Evolutionary conservation across 306 rosid species (phyloP), one percentile per base, ranked within the genome.

Genomic region (Cicer bijugum): DNA sequence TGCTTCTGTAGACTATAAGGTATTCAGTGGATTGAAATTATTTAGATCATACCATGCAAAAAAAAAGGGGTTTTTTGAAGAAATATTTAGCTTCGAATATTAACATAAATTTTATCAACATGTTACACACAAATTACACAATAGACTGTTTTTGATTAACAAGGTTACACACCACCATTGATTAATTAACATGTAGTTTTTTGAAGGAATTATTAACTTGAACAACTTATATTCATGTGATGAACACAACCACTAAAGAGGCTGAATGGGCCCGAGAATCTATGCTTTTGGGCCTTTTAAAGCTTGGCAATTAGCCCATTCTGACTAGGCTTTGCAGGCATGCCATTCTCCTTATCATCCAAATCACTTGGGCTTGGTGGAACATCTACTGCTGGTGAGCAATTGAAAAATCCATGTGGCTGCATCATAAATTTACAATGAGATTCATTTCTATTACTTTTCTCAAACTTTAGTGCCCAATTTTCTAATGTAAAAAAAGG

Each of bases 321-420:
- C 79, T 69, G 92, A 57, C 67, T 69, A 40, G 92, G 86, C 83
- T 88, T 91, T 19, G 82, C 53, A 6, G 88, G 62, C 12, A 91
- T 44, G 46, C 69, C 92, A 78, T 69, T 81, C 45, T 91, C 93
- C 65, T 87, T 88, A 14, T 85, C 85, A 42, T 90, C 97, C 85
- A 79, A 73, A 66, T 91, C 97, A 67, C 82, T 23, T 40, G 74
- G 38, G 69, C 78, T 82, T 3, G 93, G 96, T 9, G 93, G 96
- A 56, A 88, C 93, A 50, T 90, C 96, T 62, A 88, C 81, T 0
- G 96, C 96, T 3, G 93, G 85, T 1, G 96, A 90, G 85, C 86
- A 80, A 14, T 90, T 90, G 62, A 90, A 90, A 88, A 90, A 90
- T 5, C 96, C 96, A 78, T 90, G 91, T 17, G 97, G 93, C 97